Evolutionary conservation across 768 basidiomycete genomes (phyloP), one percentile per base, ranked within the genome.

Genomic region (Heimioporus sp.): DNA sequence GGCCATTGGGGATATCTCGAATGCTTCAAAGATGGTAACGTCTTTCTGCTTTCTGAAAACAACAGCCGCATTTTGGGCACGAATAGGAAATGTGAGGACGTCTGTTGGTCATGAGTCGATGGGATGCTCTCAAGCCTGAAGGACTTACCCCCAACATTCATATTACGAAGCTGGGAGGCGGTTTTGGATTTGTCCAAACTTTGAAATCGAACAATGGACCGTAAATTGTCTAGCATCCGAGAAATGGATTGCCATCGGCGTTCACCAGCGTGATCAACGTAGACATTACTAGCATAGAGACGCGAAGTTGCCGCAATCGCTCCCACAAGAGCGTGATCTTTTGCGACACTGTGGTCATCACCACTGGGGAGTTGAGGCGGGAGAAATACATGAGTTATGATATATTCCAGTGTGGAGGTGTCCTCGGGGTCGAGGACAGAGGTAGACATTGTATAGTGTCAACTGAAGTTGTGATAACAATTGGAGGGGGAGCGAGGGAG

Each of bases 41-140:
- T 56, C 38, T 11, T 55, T 44, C 17, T 47, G 47, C 49, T 61
- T 65, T 35, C 75, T 70, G 20, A 78, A 52, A 10, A 81, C 61
- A 3, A 82, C 49, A 6, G 68, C 77, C 3, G 75, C 79, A 43
- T 82, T 82, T 50, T 82, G 80, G 0, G 72, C 69, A n/a, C 65
- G 65, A 19, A 82, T 66, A 6, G 67, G 68, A 37, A 76, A 65
- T 13, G 65, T 61, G 5, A 75, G 47, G 10, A 69, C 59, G 48
- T 72, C 80, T 80, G 13, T 2, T 31, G 0, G 4, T 9, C 8
- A 12, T 60, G 9, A 60, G 43, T 20, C 19, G 17, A 20, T 8
- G 15, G 13, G 32, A 43, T 32, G 35, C 2, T 15, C 2, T 3
- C 4, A 30, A 16, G 16, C 4, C 11, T 4, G 2, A 13, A 21